Evolutionary conservation across 768 basidiomycete genomes (phyloP).

Genomic region (Suillus lakei): DNA sequence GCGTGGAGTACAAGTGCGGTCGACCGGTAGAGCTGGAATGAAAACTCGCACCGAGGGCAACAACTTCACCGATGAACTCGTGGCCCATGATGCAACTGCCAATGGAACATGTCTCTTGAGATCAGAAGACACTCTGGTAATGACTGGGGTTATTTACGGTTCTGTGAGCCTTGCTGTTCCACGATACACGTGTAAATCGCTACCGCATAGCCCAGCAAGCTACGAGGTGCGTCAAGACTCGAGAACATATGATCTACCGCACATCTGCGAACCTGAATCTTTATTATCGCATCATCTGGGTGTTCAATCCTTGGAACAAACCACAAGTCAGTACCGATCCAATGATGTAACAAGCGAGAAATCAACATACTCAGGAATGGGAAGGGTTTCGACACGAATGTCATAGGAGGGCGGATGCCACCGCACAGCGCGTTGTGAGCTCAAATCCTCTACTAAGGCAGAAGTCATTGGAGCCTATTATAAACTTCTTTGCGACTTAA

Average conservation of each 20-base stretch:
- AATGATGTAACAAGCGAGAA: neutral
- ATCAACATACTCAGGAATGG: conserved; percentile 56
- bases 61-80: conserved; percentile 77
- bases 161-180: conserved; percentile 58
- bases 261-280: conserved; percentile 57
- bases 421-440: conserved; percentile 48
- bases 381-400: conserved; percentile 67
- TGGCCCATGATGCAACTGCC: conserved; percentile 71
- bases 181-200: conserved; percentile 77
- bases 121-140: neutral
- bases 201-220: conserved; percentile 74
- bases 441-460: conserved; percentile 11
- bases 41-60: conserved; percentile 68
- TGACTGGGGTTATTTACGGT: conserved; percentile 46
- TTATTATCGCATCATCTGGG: conserved; percentile 80
- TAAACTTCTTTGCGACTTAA: neutral
- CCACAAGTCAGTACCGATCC: neutral
- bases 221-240: conserved; percentile 27
- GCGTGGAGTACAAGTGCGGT: conserved; percentile 63
- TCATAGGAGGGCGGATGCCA: conserved; percentile 74
- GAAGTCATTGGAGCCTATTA: neutral
- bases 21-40: conserved; percentile 47
- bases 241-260: neutral
- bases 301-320: conserved; percentile 57
- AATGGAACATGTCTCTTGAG: conserved; percentile 2